phyloP scores from a whole-genome alignment of 2,329 filamentous ascomycete genomes.

The Ascochyta pisi region DNA sequence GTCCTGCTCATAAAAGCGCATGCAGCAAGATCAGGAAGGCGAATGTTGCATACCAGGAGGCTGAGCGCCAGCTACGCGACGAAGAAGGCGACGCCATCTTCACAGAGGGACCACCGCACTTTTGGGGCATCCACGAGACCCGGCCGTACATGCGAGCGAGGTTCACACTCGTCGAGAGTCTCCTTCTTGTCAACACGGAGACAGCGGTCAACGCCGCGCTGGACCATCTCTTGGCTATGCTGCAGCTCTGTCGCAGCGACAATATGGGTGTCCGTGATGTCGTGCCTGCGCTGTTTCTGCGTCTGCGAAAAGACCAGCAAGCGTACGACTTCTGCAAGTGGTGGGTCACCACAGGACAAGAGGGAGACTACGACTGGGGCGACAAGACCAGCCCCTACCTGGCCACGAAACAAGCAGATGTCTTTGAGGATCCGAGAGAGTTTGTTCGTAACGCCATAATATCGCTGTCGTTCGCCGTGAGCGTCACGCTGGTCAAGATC shows the following conservation, averaged over 20 bases:
- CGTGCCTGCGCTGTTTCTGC: slow-evolving; percentile 54
- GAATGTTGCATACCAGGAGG: slow-evolving; percentile 35
- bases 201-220: slow-evolving; percentile 48
- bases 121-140: background rate
- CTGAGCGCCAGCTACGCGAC: slow-evolving; percentile 20
- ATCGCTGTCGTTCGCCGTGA: slow-evolving; percentile 23
- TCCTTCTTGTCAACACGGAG: slow-evolving; percentile 24
- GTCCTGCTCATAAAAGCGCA: slow-evolving; percentile 46
- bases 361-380: slow-evolving; percentile 47
- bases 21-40: slow-evolving; percentile 51
- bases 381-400: slow-evolving; percentile 46
- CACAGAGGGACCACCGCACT: background rate
- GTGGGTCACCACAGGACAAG: slow-evolving; percentile 44
- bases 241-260: slow-evolving; percentile 55
- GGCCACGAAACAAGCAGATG: slow-evolving; percentile 50
- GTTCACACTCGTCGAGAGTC: background rate
- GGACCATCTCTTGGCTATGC: slow-evolving; percentile 50
- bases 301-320: slow-evolving; percentile 59
- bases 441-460: slow-evolving; percentile 4
- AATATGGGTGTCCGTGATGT: slow-evolving; percentile 54
- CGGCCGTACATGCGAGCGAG: slow-evolving; percentile 6
- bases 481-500: slow-evolving; percentile 48
- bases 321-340: slow-evolving; percentile 59
- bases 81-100: background rate
- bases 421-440: slow-evolving; percentile 47